phyloP scores from a whole-genome alignment of 2,329 filamentous ascomycete genomes.

The Didymella glomerata region DNA sequence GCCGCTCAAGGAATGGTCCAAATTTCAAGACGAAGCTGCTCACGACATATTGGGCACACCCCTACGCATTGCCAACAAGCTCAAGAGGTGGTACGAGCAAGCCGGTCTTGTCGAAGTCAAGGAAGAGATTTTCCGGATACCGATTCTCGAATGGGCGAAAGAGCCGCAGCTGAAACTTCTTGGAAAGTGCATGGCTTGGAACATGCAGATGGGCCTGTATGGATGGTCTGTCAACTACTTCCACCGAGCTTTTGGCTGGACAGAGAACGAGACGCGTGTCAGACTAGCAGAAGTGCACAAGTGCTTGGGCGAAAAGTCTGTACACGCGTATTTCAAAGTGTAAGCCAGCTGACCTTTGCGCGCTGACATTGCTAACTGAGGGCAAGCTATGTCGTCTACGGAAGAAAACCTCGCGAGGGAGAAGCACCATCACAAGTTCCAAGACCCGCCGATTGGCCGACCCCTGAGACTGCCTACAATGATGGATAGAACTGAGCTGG shows the following conservation, averaged over 20 bases:
- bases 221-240: slow-evolving; percentile 56
- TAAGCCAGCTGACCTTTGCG: slow-evolving; percentile 33
- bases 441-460: slow-evolving; percentile 34
- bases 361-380: neutral
- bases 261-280: slow-evolving; percentile 55
- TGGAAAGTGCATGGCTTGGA: slow-evolving; percentile 59
- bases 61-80: slow-evolving; percentile 61
- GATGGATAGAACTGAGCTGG: slow-evolving; percentile 9
- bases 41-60: slow-evolving; percentile 55
- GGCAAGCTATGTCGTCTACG: slow-evolving; percentile 41
- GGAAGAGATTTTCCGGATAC: slow-evolving; percentile 62
- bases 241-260: slow-evolving; percentile 55
- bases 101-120: slow-evolving; percentile 67
- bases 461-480: slow-evolving; percentile 19
- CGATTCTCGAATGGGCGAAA: slow-evolving; percentile 61
- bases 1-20: slow-evolving; percentile 60
- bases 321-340: slow-evolving; percentile 56
- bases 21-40: slow-evolving; percentile 55
- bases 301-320: slow-evolving; percentile 49
- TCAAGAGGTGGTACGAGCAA: slow-evolving; percentile 63
- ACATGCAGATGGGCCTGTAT: slow-evolving; percentile 57
- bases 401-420: slow-evolving; percentile 33
- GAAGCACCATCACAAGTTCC: slow-evolving; percentile 30
- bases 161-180: slow-evolving; percentile 58
- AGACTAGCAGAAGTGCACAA: slow-evolving; percentile 56